These are phyloP conservation scores for Suillus subluteus DNA, from an alignment of 768 basidiomycete species.

Conservation along the genomic window DNA sequence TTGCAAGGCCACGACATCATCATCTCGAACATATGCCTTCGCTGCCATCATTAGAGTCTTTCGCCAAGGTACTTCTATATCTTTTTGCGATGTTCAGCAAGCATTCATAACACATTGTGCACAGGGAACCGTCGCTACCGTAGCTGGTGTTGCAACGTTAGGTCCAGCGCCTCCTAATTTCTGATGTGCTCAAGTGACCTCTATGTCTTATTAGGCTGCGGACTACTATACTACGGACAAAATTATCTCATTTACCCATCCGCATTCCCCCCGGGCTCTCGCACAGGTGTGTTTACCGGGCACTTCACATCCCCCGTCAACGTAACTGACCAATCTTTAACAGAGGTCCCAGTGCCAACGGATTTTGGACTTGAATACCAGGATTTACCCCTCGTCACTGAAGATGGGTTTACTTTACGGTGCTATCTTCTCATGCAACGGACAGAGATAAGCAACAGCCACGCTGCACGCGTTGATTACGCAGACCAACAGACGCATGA, in stretches of 20 bases:
- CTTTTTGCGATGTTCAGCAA: no score
- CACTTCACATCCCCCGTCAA: background rate
- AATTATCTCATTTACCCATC: constrained; percentile 91
- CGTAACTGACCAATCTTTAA: constrained; percentile 1
- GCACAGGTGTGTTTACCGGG: constrained; percentile 59
- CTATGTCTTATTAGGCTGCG: constrained; percentile 50
- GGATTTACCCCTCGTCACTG: constrained; percentile 69
- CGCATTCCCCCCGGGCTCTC: constrained; percentile 77
- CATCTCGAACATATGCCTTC: constrained; percentile 7
- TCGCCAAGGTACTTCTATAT: constrained; percentile 44
- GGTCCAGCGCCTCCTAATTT: constrained; percentile 39
- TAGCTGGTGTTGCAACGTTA: constrained; percentile 59
- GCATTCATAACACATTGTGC: background rate
- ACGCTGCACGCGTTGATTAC: constrained; percentile 39
- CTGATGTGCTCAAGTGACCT: background rate
- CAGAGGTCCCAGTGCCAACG: constrained; percentile 73
- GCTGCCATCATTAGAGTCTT: constrained; percentile 45
- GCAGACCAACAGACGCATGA: constrained; percentile 53
- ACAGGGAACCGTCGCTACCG: constrained; percentile 60
- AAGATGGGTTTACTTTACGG: constrained; percentile 71
- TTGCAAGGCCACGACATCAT: constrained; percentile 3
- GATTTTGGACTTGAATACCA: constrained; percentile 77
- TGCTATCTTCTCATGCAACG: constrained; percentile 79
- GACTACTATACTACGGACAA: constrained; percentile 85
- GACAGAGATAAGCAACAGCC: constrained; percentile 44